phyloP scores from a whole-genome alignment of 2,329 filamentous ascomycete genomes.

The Colletotrichum karsti region DNA sequence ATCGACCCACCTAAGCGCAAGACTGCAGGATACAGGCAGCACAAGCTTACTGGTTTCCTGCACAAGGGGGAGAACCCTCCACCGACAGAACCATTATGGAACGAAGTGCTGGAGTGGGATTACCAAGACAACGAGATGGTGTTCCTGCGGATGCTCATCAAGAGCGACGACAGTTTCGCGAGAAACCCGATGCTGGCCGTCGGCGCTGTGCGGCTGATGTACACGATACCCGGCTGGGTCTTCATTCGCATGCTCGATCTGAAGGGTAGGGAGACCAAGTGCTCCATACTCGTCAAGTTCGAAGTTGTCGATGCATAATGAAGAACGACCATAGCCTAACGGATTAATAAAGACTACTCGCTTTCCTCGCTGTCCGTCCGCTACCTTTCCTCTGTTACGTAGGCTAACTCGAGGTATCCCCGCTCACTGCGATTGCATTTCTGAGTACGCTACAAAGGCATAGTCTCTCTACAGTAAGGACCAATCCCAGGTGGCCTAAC shows the following conservation, averaged over 20 bases:
- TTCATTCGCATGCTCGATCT: conserved; percentile 73
- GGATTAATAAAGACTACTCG: background rate
- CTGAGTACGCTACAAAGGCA: too few relatives aligned
- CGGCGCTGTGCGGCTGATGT: conserved; percentile 66
- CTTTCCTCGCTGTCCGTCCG: too few relatives aligned
- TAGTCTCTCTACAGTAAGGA: too few relatives aligned
- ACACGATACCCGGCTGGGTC: conserved; percentile 65
- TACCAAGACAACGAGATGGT: conserved; percentile 73
- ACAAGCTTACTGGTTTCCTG: conserved; percentile 62
- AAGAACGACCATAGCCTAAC: background rate
- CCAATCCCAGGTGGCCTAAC: too few relatives aligned
- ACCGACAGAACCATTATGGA: conserved; percentile 70
- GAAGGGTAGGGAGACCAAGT: conserved; percentile 70
- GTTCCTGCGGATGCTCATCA: conserved; percentile 72
- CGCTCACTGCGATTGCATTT: too few relatives aligned
- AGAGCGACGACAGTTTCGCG: conserved; percentile 71
- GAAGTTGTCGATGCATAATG: conserved; percentile 54
- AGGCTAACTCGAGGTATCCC: too few relatives aligned
- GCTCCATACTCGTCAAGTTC: conserved; percentile 69
- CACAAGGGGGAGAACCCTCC: conserved; percentile 67
- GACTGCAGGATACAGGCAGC: conserved; percentile 67
- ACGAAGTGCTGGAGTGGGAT: conserved; percentile 73
- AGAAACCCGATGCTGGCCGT: conserved; percentile 70
- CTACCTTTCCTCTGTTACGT: too few relatives aligned
- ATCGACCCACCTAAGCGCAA: conserved; percentile 66